phyloP scores from a whole-genome alignment of 306 rosid species.

The Acacia confusa region DNA sequence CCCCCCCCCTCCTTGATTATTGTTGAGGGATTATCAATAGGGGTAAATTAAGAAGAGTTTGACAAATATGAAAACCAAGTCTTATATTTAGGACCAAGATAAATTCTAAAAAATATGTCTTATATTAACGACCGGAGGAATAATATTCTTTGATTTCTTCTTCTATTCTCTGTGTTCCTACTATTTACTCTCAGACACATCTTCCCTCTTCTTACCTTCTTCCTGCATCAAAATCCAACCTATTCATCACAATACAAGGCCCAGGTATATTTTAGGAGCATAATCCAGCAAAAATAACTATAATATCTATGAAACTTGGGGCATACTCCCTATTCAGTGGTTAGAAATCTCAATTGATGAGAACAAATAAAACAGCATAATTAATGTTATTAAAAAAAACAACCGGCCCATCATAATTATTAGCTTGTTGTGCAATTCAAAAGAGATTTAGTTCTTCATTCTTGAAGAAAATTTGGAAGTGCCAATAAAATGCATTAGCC shows the following conservation, averaged over 20 bases:
- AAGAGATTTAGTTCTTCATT: constrained; percentile 3
- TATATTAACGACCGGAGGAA: too few relatives aligned
- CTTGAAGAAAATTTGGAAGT: not conserved
- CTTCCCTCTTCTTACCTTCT: not conserved
- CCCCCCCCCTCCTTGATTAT: too few relatives aligned
- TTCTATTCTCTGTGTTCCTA: not conserved
- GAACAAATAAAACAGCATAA: not conserved
- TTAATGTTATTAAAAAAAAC: not conserved
- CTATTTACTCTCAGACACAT: not conserved
- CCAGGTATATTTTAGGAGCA: not conserved
- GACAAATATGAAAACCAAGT: too few relatives aligned
- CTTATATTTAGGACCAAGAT: too few relatives aligned
- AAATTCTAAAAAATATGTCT: too few relatives aligned
- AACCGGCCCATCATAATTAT: constrained; percentile 6
- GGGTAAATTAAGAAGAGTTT: too few relatives aligned
- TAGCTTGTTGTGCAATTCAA: not conserved
- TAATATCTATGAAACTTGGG: constrained; percentile 1
- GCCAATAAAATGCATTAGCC: constrained; percentile 15
- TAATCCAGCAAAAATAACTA: constrained; percentile 12
- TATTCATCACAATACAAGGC: constrained; percentile 4
- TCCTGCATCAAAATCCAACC: not conserved
- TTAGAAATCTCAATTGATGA: constrained; percentile 16
- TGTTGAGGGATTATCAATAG: too few relatives aligned
- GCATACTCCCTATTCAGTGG: not conserved
- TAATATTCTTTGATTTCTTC: not conserved